Evolutionary conservation across 768 basidiomycete species (phyloP), one percentile per base, ranked within the genome.

Genomic region (Mycena floridula): DNA sequence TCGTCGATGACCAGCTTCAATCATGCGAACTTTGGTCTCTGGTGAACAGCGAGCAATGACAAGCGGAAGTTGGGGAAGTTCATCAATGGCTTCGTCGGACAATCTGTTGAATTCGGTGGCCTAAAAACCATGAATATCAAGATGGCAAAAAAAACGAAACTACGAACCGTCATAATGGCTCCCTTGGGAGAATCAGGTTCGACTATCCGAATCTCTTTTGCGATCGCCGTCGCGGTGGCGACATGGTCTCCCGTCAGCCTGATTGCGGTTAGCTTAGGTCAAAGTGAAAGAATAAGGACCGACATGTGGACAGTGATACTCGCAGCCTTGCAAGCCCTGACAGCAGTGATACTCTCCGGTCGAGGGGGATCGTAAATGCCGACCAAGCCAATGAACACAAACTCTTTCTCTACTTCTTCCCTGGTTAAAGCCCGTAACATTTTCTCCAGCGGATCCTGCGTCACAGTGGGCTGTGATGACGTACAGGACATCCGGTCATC

Each of bases 41-140:
- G 75, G 77, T 0, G 74, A 75, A 54, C 78, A 80, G 23, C 78
- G 71, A 42, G 78, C 78, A 47, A 82, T 72, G 42, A 80, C 78
- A 12, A 79, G 65, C 0, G 79, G 79, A 3, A 81, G 64, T 46
- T 79, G 77, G 1, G 67, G 66, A 4, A 70, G 58, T 2, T 60
- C 63, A 36, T 68, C 67, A 43, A 81, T 69, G 56, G 81, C 68
- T 28, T 69, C 66, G 40, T 80, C 75, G 0, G 69, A 66, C 6
- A 81, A 60, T 28, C 64, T 69, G 56, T 80, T 76, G 50, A 80
- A 80, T 50, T 77, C 66, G 16, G 61, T 52, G 5, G 67, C 68
- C n/a, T n/a, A n/a, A n/a, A n/a, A 25, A 11, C 24, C 18, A 41
- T 41, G 40, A 41, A 22, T 9, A 11, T 41, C 12, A 24, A 41